phyloP scores from a whole-genome alignment of 1,284 basidiomycete species.

The Chondrostereum purpureum region DNA sequence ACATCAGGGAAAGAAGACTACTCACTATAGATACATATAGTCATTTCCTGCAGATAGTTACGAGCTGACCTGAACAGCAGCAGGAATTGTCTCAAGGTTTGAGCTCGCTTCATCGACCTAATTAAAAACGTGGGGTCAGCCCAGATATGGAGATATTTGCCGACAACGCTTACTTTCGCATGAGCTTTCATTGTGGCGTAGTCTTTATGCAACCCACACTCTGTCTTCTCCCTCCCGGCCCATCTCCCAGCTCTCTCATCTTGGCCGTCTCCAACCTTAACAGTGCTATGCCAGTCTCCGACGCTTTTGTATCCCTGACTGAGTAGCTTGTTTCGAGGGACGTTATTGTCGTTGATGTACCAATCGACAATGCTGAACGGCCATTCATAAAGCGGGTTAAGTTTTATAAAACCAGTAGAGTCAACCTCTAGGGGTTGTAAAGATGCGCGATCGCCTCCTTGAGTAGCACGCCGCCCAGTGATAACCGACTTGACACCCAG shows the following conservation, averaged over 20 bases:
- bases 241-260: conserved; percentile 88
- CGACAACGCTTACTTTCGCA: conserved; percentile 25
- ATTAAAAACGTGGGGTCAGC: too few species aligned
- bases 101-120: too few species aligned
- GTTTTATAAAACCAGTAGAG: conserved; percentile 86
- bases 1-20: too few species aligned
- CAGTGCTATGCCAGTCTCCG: conserved; percentile 96
- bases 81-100: neutral
- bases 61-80: neutral
- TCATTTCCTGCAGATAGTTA: too few species aligned
- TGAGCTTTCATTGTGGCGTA: conserved; percentile 67
- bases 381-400: conserved; percentile 94
- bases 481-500: conserved; percentile 85
- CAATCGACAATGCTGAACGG: conserved; percentile 81
- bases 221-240: conserved; percentile 89
- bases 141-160: too few species aligned
- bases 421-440: conserved; percentile 90
- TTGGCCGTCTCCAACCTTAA: conserved; percentile 64
- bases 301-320: conserved; percentile 91
- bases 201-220: conserved; percentile 92
- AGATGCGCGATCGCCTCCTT: conserved; percentile 82
- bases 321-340: conserved; percentile 87
- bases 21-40: too few species aligned
- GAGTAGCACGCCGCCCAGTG: conserved; percentile 88
- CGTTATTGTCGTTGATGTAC: conserved; percentile 79